Evolutionary conservation across 2,329 filamentous ascomycete species (phyloP).

Genomic region (Fusarium fracticaudum): DNA sequence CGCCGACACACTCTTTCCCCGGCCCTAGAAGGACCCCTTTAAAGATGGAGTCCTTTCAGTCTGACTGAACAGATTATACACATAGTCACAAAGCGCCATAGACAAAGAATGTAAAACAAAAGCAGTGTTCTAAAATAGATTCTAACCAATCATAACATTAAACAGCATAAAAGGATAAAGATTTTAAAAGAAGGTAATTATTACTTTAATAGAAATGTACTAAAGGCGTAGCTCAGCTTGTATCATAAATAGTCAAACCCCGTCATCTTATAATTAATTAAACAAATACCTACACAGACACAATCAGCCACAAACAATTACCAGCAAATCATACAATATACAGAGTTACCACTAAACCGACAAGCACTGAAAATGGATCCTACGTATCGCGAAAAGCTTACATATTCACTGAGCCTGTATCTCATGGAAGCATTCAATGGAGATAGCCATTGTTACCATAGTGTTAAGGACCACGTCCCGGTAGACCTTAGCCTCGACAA

Average conservation of each 20-base stretch:
- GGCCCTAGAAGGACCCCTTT: no score
- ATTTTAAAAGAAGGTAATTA: no score
- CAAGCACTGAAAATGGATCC: neutral
- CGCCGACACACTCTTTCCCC: no score
- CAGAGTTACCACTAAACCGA: neutral
- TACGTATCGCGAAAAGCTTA: rapidly evolving
- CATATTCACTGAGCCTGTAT: neutral
- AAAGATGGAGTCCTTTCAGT: no score
- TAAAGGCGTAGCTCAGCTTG: neutral
- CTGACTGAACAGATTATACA: no score
- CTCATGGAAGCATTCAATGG: neutral
- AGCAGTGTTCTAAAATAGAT: no score
- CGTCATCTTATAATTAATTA: rapidly evolving
- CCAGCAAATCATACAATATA: neutral
- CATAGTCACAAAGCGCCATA: no score
- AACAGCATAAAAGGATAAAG: no score
- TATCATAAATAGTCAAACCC: rapidly evolving
- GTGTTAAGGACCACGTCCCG: neutral
- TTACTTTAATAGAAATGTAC: no score
- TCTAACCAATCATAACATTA: no score
- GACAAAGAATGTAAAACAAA: no score
- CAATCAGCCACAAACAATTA: neutral
- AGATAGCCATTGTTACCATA: neutral
- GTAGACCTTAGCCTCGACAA: neutral
- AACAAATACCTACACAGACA: rapidly evolving